Percentiles rank a stretch among this genome's conserved stretches.
Evolutionary conservation across 73 alveolate species (phyloP).

Genomic region (Tetrahymena thermophila): DNA sequence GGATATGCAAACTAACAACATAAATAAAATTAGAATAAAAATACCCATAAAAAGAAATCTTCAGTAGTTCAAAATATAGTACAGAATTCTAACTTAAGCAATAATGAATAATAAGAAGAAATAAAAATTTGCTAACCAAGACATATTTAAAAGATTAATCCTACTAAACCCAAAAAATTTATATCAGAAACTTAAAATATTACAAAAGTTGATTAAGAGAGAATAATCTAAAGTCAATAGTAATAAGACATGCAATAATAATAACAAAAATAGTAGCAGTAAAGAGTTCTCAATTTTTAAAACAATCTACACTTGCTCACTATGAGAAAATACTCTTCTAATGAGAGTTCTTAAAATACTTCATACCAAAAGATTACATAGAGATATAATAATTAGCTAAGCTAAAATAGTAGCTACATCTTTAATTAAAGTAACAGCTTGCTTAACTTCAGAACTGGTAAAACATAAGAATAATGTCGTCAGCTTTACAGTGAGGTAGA

Average conservation of each 20-base stretch:
- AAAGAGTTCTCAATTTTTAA: neutral
- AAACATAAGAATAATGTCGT: neutral
- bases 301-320: neutral
- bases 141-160: neutral
- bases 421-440: neutral
- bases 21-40: neutral
- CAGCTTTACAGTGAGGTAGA: neutral
- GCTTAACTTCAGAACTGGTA: neutral
- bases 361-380: neutral
- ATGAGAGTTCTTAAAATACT: neutral
- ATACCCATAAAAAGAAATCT: neutral
- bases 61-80: neutral
- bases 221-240: neutral
- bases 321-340: neutral
- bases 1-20: neutral
- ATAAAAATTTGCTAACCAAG: neutral
- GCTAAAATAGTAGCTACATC: neutral
- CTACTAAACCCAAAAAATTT: neutral
- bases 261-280: neutral
- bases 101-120: neutral
- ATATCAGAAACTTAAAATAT: neutral
- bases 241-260: neutral
- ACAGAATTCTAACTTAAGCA: neutral
- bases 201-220: neutral
- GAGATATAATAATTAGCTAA: neutral